A percentile compares a stretch with the other conserved stretches of the same genome.
Conservation (phyloP, 805 yeast species). For the Candida sanyiensis region DNA sequence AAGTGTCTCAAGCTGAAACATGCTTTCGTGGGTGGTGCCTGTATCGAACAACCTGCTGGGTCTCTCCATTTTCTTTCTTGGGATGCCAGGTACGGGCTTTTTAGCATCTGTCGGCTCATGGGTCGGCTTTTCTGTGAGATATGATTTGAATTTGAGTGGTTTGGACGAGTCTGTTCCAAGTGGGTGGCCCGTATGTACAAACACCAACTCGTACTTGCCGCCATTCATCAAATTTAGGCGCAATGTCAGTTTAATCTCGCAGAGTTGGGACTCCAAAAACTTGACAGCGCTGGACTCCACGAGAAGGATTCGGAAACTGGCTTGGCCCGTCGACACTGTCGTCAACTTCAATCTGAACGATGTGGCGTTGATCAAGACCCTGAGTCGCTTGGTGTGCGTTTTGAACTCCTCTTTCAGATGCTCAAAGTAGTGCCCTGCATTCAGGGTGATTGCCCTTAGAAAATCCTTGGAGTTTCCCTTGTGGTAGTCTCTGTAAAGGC, state of each 20-base stretch:
- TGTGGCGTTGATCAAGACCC: not conserved
- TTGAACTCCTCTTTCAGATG: not conserved
- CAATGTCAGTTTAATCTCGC: not conserved
- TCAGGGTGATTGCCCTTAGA: not conserved
- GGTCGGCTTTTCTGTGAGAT: too few species aligned
- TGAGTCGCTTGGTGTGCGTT: not conserved
- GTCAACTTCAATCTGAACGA: slow-evolving; percentile 1
- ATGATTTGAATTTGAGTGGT: not conserved
- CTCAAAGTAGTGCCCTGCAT: not conserved
- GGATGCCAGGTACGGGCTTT: too few species aligned
- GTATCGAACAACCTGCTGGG: not conserved
- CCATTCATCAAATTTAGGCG: not conserved
- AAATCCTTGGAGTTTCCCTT: not conserved
- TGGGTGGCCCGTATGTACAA: not conserved
- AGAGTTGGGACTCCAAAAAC: not conserved
- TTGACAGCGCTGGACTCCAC: slow-evolving; percentile 1
- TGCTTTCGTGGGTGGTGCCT: not conserved
- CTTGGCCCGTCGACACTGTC: not conserved
- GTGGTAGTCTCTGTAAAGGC: not conserved
- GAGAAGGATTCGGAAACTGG: not conserved
- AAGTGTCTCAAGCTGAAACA: not conserved
- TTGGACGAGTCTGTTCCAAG: not conserved
- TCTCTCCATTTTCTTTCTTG: not conserved
- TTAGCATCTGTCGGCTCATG: too few species aligned
- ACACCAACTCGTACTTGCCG: not conserved